Percentiles rank a stretch among this genome's conserved stretches.
Evolutionary conservation across 768 basidiomycete genomes (phyloP).

Genomic region (Postia placenta): DNA sequence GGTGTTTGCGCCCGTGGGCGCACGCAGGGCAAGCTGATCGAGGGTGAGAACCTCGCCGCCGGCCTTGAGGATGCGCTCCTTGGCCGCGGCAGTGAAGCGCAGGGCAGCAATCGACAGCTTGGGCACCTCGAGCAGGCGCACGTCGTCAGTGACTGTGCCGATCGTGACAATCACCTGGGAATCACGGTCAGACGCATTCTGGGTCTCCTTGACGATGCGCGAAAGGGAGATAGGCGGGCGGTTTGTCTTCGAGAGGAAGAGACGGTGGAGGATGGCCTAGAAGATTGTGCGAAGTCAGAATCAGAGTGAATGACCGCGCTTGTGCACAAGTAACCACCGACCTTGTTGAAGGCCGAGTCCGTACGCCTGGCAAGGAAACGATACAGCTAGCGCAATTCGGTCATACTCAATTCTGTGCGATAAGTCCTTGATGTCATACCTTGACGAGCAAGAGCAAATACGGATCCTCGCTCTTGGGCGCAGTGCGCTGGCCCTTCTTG

Average conservation of each 20-base stretch:
- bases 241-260: slow-evolving; percentile 97
- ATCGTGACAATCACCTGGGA: slow-evolving; percentile 87
- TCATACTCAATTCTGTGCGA: slow-evolving; percentile 6
- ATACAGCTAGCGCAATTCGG: slow-evolving; percentile 65
- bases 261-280: slow-evolving; percentile 88
- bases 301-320: neutral
- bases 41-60: slow-evolving; percentile 94
- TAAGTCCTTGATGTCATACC: slow-evolving; percentile 58
- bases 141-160: slow-evolving; percentile 92
- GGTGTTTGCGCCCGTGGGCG: slow-evolving; percentile 94
- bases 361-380: slow-evolving; percentile 98
- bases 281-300: neutral
- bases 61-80: slow-evolving; percentile 91
- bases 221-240: slow-evolving; percentile 95
- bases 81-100: slow-evolving; percentile 87
- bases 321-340: slow-evolving; percentile 21
- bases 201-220: slow-evolving; percentile 80
- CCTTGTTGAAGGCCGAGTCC: slow-evolving; percentile 94
- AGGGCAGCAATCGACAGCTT: slow-evolving; percentile 93
- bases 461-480: slow-evolving; percentile 98
- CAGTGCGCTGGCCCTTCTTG: slow-evolving; percentile 92
- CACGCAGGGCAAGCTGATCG: slow-evolving; percentile 92
- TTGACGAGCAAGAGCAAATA: slow-evolving; percentile 98
- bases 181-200: slow-evolving; percentile 52
- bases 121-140: slow-evolving; percentile 79